Conservation (phyloP, 164 flowering plant species). For the Piper longum region DNA sequence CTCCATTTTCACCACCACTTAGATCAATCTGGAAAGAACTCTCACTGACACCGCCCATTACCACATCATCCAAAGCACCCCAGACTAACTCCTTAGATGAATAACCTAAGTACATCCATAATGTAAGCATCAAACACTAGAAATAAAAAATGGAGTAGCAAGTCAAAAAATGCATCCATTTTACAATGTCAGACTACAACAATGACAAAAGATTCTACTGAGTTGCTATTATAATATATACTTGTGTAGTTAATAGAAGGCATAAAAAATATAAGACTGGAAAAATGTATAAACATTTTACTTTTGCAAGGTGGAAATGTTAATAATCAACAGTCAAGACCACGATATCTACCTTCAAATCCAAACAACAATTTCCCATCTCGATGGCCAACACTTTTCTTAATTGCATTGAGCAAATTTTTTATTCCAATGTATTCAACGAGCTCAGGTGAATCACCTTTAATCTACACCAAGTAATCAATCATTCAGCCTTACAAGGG, state of each 20-base stretch:
- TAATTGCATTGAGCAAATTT: conserved; percentile 74
- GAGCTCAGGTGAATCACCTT: conserved; percentile 93
- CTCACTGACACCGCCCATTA: conserved; percentile 98
- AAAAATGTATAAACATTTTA: no score
- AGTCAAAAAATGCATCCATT: background rate
- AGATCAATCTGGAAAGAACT: conserved; percentile 64
- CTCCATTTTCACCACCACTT: conserved; percentile 67
- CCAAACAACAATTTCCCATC: conserved; percentile 77
- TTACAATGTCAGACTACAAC: background rate
- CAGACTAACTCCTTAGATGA: conserved; percentile 52
- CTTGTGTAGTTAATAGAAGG: no score
- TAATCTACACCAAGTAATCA: conserved; percentile 41
- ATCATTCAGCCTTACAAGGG: background rate
- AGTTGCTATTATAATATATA: no score
- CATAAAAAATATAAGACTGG: no score
- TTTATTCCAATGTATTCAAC: conserved; percentile 84
- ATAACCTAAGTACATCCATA: conserved; percentile 26
- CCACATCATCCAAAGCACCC: conserved; percentile 98
- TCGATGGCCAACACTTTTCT: conserved; percentile 50
- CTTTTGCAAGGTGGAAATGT: no score
- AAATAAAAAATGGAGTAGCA: background rate
- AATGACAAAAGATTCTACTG: background rate
- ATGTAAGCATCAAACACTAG: no score
- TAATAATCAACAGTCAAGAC: background rate
- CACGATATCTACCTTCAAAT: conserved; percentile 46